Evolutionary conservation across 345 rosid species (phyloP).

Genomic region (Rhizophora apiculata): DNA sequence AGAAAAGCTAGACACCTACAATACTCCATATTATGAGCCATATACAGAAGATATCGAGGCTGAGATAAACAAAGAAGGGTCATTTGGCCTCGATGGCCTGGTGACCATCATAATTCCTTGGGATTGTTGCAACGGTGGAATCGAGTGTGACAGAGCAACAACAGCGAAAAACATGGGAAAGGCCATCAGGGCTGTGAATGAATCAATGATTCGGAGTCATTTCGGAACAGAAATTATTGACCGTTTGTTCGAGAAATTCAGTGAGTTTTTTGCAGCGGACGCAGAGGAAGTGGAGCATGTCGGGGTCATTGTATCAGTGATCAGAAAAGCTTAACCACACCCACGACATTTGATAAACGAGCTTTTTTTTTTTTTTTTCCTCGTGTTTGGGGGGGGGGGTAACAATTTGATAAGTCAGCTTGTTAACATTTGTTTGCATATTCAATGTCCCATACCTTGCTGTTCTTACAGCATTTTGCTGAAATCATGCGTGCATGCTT

Average conservation of each 20-base stretch:
- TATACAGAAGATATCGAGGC: conserved; percentile 30
- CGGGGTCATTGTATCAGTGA: conserved; percentile 29
- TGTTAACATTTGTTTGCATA: no score
- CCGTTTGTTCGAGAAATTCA: conserved; percentile 25
- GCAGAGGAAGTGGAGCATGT: conserved; percentile 34
- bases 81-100: conserved; percentile 29
- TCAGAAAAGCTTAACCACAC: conserved; percentile 14
- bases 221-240: conserved; percentile 39
- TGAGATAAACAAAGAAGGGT: conserved; percentile 40
- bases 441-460: no score
- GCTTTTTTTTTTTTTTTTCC: no score
- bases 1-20: conserved; percentile 33
- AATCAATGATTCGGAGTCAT: conserved; percentile 32
- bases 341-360: no score
- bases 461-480: no score
- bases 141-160: conserved; percentile 16
- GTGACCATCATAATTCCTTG: conserved; percentile 18
- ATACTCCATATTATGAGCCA: conserved; percentile 38
- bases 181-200: conserved; percentile 35
- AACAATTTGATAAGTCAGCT: no score
- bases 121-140: conserved; percentile 32
- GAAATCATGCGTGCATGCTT: no score
- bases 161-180: conserved; percentile 29
- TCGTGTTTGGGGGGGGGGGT: no score
- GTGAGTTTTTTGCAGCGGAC: conserved; percentile 31